phyloP scores from a whole-genome alignment of 495 filamentous ascomycete genomes.

The Penicillium daleae region DNA sequence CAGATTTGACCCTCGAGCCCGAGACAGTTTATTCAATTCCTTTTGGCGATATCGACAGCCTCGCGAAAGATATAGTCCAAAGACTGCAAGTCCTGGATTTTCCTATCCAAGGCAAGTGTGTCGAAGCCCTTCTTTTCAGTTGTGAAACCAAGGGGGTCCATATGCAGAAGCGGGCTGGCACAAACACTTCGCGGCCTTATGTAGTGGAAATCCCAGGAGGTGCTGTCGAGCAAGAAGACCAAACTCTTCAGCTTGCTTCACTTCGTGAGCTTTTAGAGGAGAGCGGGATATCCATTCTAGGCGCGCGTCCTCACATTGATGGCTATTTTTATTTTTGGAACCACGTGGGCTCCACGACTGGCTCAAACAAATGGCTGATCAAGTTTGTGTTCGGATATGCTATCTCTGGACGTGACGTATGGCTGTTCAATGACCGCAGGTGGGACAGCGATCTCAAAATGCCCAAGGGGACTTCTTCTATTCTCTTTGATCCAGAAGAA shows the following conservation, averaged over 20 bases:
- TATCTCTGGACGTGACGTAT: background rate
- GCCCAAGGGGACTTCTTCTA: background rate
- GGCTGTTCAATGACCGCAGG: background rate
- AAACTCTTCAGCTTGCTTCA: background rate
- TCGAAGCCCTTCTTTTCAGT: background rate
- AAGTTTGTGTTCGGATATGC: background rate
- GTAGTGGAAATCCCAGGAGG: background rate
- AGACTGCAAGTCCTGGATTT: background rate
- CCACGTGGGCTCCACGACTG: background rate
- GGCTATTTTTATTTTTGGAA: background rate
- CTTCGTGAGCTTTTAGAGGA: background rate
- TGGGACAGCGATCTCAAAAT: background rate
- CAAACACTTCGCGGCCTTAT: background rate
- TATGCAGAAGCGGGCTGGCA: background rate
- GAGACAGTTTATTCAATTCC: background rate
- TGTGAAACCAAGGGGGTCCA: background rate
- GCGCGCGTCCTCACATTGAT: background rate
- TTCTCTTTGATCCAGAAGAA: background rate
- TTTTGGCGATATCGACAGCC: background rate
- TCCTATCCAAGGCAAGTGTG: background rate
- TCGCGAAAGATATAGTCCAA: background rate
- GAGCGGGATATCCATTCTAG: background rate
- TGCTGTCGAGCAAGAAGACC: background rate
- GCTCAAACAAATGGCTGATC: background rate
- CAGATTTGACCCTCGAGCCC: background rate